phyloP scores from a whole-genome alignment of 2,329 filamentous ascomycete genomes.

The Aspergillus neoniger region DNA sequence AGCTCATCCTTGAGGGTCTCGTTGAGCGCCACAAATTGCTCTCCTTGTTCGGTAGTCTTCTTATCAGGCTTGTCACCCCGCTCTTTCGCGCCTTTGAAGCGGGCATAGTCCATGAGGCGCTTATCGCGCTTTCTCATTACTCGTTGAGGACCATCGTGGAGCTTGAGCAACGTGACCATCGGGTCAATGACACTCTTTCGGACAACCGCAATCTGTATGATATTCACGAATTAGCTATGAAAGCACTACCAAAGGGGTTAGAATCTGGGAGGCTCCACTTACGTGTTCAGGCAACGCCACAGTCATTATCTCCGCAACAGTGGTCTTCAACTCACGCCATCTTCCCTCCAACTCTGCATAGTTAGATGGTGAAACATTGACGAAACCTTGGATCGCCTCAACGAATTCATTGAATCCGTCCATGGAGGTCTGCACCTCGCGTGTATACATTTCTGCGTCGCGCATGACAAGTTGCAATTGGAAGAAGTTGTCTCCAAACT shows the following conservation, averaged over 20 bases:
- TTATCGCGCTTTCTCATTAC: conserved; percentile 95
- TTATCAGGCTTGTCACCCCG: conserved; percentile 83
- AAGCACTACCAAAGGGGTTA: not conserved
- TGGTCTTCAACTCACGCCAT: conserved; percentile 88
- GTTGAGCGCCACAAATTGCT: conserved; percentile 88
- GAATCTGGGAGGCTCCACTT: conserved; percentile 25
- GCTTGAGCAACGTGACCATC: conserved; percentile 73
- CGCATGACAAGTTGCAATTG: conserved; percentile 88
- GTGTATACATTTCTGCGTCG: conserved; percentile 89
- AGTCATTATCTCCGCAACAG: conserved; percentile 81
- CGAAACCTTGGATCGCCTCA: conserved; percentile 78
- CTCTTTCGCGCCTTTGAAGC: conserved; percentile 74
- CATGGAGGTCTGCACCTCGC: conserved; percentile 77
- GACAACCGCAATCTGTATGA: conserved; percentile 62
- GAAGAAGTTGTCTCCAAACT: conserved; percentile 88
- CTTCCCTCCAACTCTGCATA: conserved; percentile 88
- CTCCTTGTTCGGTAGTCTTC: conserved; percentile 78
- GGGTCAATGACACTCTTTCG: conserved; percentile 82
- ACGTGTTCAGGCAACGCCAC: conserved; percentile 84
- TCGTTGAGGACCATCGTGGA: conserved; percentile 79
- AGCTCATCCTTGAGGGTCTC: conserved; percentile 91
- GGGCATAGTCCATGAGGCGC: conserved; percentile 84
- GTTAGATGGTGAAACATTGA: conserved; percentile 67
- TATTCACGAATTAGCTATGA: conserved; percentile 9
- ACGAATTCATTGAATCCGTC: conserved; percentile 79